Evolutionary conservation across 495 filamentous ascomycete genomes (phyloP).

Genomic region (Entonaema liquescens): DNA sequence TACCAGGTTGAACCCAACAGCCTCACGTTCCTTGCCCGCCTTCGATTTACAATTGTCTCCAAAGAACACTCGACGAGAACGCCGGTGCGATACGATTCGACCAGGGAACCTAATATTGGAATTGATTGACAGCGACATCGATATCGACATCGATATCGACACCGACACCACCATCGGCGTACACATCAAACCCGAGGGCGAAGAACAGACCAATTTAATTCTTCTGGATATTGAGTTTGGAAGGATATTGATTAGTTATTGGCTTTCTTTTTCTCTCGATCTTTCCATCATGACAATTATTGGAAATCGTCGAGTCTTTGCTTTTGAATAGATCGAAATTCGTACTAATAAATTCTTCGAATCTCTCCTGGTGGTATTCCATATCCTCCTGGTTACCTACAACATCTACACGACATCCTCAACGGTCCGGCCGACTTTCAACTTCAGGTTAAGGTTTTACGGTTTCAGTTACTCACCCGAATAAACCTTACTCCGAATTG

Average conservation of each 20-base stretch:
- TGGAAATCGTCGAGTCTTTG: constrained; percentile 12
- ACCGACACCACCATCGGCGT: background rate
- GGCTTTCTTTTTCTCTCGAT: background rate
- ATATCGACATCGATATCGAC: background rate
- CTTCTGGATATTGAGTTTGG: constrained; percentile 5
- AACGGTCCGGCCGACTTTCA: constrained; percentile 8
- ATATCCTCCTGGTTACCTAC: background rate
- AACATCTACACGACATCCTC: background rate
- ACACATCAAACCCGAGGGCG: background rate
- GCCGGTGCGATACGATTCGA: constrained; percentile 17
- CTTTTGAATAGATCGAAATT: constrained; percentile 11
- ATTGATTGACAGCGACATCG: background rate
- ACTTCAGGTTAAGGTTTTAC: constrained; percentile 27
- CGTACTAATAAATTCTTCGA: background rate
- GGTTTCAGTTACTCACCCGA: constrained; percentile 19
- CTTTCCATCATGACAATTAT: constrained; percentile 19
- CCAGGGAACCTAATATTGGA: background rate
- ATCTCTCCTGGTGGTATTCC: no score
- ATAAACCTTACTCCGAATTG: constrained; percentile 22
- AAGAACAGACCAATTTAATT: background rate
- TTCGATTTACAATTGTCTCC: constrained; percentile 14
- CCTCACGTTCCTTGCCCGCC: constrained; percentile 5
- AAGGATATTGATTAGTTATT: background rate
- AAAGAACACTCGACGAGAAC: constrained; percentile 16
- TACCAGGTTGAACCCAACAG: constrained; percentile 13